These are phyloP conservation scores for Plasmodium sp. DNA, from an alignment of 169 alveolate genomes.

Conservation along the genomic window DNA sequence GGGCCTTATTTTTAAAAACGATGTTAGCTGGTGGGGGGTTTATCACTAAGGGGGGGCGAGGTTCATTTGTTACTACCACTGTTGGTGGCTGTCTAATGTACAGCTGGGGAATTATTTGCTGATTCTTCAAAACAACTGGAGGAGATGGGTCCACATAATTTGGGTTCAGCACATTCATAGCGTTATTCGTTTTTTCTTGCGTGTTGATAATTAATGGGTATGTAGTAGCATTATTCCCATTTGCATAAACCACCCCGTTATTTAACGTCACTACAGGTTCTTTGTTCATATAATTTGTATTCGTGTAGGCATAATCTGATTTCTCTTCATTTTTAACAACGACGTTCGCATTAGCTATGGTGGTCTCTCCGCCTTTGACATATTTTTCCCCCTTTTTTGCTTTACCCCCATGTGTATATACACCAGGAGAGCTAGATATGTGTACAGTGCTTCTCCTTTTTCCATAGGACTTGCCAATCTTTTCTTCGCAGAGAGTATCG, in stretches of 20 bases:
- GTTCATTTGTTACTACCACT: slow-evolving; percentile 82
- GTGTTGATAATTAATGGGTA: slow-evolving; percentile 14
- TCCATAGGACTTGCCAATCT: background rate
- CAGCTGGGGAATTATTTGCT: slow-evolving; percentile 83
- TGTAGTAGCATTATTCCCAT: background rate
- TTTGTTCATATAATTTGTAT: background rate
- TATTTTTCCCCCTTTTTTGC: background rate
- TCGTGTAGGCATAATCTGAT: slow-evolving; percentile 8
- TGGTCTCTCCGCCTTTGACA: background rate
- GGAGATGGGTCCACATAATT: slow-evolving; percentile 57
- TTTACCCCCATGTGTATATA: background rate
- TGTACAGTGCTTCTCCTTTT: background rate
- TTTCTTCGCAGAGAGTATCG: background rate
- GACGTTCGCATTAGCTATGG: background rate
- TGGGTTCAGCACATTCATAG: slow-evolving; percentile 22
- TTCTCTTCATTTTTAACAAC: background rate
- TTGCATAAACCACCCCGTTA: background rate
- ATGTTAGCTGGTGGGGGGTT: slow-evolving; percentile 88
- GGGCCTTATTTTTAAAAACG: slow-evolving; percentile 84
- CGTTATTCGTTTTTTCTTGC: slow-evolving; percentile 3
- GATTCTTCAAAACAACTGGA: slow-evolving; percentile 80
- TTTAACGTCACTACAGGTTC: background rate
- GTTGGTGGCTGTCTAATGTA: slow-evolving; percentile 85
- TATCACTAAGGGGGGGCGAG: slow-evolving; percentile 85
- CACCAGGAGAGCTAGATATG: background rate